These are phyloP conservation scores for Setomelanomma holmii DNA, from an alignment of 2,329 filamentous ascomycete genomes.

Conservation along the genomic window DNA sequence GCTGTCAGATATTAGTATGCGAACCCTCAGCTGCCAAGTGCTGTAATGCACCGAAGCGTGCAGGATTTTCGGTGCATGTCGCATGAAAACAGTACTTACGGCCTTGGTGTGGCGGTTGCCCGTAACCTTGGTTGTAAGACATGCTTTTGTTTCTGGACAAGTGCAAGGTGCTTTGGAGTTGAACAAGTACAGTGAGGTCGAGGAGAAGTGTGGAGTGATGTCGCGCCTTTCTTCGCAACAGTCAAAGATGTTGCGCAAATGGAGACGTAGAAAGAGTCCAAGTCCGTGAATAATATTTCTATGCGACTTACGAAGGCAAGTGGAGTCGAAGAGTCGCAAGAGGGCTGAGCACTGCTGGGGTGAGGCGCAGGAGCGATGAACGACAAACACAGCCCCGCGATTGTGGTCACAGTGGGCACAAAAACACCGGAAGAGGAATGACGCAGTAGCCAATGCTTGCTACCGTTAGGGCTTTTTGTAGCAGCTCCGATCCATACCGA, in stretches of 20 bases:
- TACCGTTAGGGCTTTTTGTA: neutral
- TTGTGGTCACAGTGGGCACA: neutral
- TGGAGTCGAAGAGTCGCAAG: neutral
- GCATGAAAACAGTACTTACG: slow-evolving; percentile 33
- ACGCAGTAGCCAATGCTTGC: slow-evolving; percentile 11
- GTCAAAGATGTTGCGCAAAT: neutral
- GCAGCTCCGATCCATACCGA: neutral
- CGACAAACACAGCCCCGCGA: slow-evolving; percentile 6
- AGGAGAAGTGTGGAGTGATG: neutral
- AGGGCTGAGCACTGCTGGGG: slow-evolving; percentile 1
- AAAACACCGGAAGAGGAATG: neutral
- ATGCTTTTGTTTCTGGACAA: slow-evolving; percentile 10
- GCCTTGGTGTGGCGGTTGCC: slow-evolving; percentile 34
- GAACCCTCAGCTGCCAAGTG: slow-evolving; percentile 25
- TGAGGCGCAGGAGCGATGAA: slow-evolving; percentile 8
- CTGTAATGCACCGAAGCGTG: slow-evolving; percentile 8
- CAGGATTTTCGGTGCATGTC: slow-evolving; percentile 10
- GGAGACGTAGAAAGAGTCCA: neutral
- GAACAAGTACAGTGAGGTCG: neutral
- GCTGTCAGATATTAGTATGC: slow-evolving; percentile 35
- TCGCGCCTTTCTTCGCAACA: neutral
- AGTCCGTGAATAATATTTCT: neutral
- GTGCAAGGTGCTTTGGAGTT: neutral
- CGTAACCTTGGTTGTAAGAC: slow-evolving; percentile 40
- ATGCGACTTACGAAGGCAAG: neutral